phyloP scores from a whole-genome alignment of 257 asterid genomes.

The Primulina tabacum region DNA sequence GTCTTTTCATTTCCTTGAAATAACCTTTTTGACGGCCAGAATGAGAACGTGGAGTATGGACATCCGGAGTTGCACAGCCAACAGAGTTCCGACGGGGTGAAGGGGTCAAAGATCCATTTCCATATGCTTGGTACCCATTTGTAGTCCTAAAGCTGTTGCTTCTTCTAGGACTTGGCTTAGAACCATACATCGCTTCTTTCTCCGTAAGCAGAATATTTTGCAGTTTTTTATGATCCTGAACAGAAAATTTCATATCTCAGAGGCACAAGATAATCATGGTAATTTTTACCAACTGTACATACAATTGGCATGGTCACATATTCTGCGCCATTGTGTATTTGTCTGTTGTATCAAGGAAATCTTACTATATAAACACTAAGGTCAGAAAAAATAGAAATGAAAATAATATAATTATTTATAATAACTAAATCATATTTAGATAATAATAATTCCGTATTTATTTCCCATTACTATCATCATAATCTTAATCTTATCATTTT shows the following conservation, averaged over 20 bases:
- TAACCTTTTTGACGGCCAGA: slow-evolving; percentile 62
- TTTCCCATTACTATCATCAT: too few species aligned
- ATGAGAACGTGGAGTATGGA: slow-evolving; percentile 78
- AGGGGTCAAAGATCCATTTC: slow-evolving; percentile 79
- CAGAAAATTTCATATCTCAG: slow-evolving; percentile 15
- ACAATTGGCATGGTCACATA: neutral
- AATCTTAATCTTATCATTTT: too few species aligned
- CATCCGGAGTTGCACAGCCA: slow-evolving; percentile 64
- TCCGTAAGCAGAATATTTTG: slow-evolving; percentile 79
- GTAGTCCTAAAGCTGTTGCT: slow-evolving; percentile 61
- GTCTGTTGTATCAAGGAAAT: neutral
- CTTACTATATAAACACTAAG: neutral
- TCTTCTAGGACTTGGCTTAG: slow-evolving; percentile 90
- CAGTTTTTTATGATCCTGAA: slow-evolving; percentile 84
- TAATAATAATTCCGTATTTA: too few species aligned
- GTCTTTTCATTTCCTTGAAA: slow-evolving; percentile 82
- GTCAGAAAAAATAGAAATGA: too few species aligned
- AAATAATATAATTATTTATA: too few species aligned
- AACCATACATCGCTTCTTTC: slow-evolving; percentile 82
- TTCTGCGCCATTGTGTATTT: neutral
- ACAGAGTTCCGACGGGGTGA: slow-evolving; percentile 81
- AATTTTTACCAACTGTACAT: neutral
- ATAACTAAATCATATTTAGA: too few species aligned
- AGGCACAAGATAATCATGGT: slow-evolving; percentile 1
- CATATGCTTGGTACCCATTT: slow-evolving; percentile 52